Evolutionary conservation across 2,329 filamentous ascomycete genomes (phyloP).

Genomic region (Fusarium temperatum): DNA sequence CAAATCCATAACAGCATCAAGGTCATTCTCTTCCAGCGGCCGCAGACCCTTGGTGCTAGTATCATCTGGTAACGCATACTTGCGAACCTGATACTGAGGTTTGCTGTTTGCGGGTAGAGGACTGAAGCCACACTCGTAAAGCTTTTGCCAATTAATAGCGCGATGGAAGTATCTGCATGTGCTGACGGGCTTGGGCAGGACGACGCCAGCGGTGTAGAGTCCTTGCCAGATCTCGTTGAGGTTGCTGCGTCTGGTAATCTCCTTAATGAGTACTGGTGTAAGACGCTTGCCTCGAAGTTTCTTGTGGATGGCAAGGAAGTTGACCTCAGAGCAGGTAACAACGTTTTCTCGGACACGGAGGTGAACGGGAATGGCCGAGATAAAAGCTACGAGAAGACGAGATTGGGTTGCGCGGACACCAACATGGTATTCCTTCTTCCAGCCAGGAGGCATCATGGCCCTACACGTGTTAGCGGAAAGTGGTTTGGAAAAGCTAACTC

Average conservation of each 20-base stretch:
- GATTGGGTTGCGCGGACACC: slow-evolving; percentile 87
- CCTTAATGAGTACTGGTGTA: slow-evolving; percentile 94
- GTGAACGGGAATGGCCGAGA: slow-evolving; percentile 88
- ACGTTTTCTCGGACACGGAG: slow-evolving; percentile 81
- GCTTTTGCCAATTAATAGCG: slow-evolving; percentile 92
- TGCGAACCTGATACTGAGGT: slow-evolving; percentile 83
- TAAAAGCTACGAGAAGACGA: slow-evolving; percentile 91
- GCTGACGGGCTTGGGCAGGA: slow-evolving; percentile 90
- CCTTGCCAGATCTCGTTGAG: slow-evolving; percentile 89
- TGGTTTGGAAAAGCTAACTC: background rate
- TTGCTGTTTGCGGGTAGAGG: slow-evolving; percentile 86
- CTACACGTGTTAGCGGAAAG: slow-evolving; percentile 54
- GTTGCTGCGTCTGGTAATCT: slow-evolving; percentile 94
- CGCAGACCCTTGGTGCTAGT: slow-evolving; percentile 80
- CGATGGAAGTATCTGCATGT: slow-evolving; percentile 97
- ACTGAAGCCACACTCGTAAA: slow-evolving; percentile 94
- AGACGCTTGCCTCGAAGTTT: slow-evolving; percentile 94
- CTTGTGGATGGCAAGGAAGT: slow-evolving; percentile 98
- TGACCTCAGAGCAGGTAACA: slow-evolving; percentile 88
- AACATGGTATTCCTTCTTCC: slow-evolving; percentile 94
- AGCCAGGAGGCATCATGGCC: slow-evolving; percentile 94
- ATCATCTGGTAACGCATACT: slow-evolving; percentile 81
- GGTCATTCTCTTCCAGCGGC: slow-evolving; percentile 80
- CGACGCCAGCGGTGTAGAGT: slow-evolving; percentile 91
- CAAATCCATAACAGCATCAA: slow-evolving; percentile 77